Evolutionary conservation across 768 basidiomycete species (phyloP), one percentile per base, ranked within the genome.

Genomic region (Russula sp.): DNA sequence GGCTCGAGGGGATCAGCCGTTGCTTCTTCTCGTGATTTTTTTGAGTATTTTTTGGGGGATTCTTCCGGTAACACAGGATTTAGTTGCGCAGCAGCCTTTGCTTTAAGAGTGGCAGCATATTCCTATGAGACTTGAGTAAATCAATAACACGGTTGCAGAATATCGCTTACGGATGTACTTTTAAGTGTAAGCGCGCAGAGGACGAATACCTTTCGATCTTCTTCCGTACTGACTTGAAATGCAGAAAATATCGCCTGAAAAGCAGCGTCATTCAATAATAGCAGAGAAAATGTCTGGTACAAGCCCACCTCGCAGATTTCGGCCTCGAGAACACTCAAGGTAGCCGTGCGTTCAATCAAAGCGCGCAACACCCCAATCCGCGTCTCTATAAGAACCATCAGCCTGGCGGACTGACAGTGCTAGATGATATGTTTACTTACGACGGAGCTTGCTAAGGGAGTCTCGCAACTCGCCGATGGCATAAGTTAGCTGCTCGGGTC

Each of bases 281-380:
- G 32, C 31, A 11, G 14, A 16, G 35, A 22, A 56, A 55, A 50
- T 22, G 20, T 37, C 13, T 13, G 40, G 7, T 39, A 9, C 64
- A 31, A 39, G n/a, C 62, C 20, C 2, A 66, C 67, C 61, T 68
- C 67, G 47, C 61, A 66, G 11, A 68, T 51, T n/a, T 61, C 67
- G 3, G 13, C 52, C 47, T 66, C 65, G n/a, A 63, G 50, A 37
- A 39, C 32, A 22, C 27, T n/a, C 52, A 63, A 27, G 6, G 45
- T 11, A 18, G 79, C 78, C 11, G 84, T 80, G 62, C 91, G 78
- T 57, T 94, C 90, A 47, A 95, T 80, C 59, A 88, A 71, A 4
- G 89, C 85, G 57, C 88, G 83, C 10, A 98, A 65, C 0, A 94
- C 88, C 27, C 93, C 94, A 5, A 86, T 86, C 68, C 92, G 80